Base-by-base conservation (phyloP, 2,329 filamentous ascomycete genomes). In the Hypoxylon sp. region DNA sequence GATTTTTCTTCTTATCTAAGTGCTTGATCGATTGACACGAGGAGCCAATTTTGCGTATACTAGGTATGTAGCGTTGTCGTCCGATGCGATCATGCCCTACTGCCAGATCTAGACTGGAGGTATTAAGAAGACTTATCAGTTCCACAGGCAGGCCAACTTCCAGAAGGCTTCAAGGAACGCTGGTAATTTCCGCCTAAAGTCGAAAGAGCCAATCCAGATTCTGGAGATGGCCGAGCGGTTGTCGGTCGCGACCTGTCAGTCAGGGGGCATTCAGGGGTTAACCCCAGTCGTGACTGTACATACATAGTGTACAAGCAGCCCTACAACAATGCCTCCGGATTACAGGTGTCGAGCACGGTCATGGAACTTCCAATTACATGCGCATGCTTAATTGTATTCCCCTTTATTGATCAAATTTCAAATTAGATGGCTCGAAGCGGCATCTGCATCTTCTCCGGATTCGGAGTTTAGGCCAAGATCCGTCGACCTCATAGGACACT, bases 381-480 rank as follows among this genome's bases (percentile, higher is more conserved):
- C n/a, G n/a, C n/a, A n/a, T n/a, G n/a, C 25, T 25, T 30, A 34
- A 55, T 25, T 37, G 52, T 46, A 45, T 54, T 37, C 55, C 57
- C 45, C 32, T 62, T 48, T 45, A 60, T 27, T 12, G 19, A 57
- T 58, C 12, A 45, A 23, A 19, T 32, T 45, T 52, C 52, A 61
- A 61, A 61, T 67, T 63, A 51, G 25, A 63, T 53, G 58, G 62
- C 54, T 68, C 54, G 61, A 68, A 67, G 65, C 65, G 54, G 68
- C 63, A 51, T 21, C 45, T 43, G 34, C 41, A 37, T 53, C 48
- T 64, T 58, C 30, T 48, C 65, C 51, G 32, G 30, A 68, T 66
- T 61, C 54, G 61, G 63, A 61, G 55, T 51, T 61, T 61, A 34
- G 27, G 21, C 39, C 19, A 46, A 34, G 46, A 46, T 50, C 60